Evolutionary conservation across 2,329 filamentous ascomycete genomes (phyloP), one percentile per base, ranked within the genome.

Genomic region (Byssochlamys sp.): DNA sequence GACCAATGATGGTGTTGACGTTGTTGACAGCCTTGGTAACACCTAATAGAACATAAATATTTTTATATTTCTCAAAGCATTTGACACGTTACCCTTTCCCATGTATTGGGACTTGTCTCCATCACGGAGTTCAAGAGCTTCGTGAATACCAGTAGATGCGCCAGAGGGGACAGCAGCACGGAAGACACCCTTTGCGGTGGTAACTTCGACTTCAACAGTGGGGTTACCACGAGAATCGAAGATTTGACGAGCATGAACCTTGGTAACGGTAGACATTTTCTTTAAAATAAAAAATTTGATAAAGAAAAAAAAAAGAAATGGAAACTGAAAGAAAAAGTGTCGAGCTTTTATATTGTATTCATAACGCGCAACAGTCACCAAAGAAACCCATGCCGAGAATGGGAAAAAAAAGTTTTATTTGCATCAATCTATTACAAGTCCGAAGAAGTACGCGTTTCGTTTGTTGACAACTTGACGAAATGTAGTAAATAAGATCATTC

Each of bases 171-270:
- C 92, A 75, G 96, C 96, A 76, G 92, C 91, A 74, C 92, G 91
- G 86, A 96, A 91, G 63, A 97, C 87, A 73, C 92, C 92, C 70
- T 89, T 95, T 81, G 95, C 90, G 69, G 91, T 96, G 80, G 95
- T 88, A 69, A 96, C 85, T 76, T 96, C 92, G 71, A 97, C 92
- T 84, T 97, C 92, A 73, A 96, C 92, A 75, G 94, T 99, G 72
- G 94, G 94, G 87, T 99, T 99, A 76, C 85, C 85, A 67, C 94
- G 92, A 77, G 94, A 97, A 85, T 99, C 94, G 85, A 92, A 99
- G 82, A 99, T 91, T 73, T 87, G 91, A 75, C 94, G 89, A 73
- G 89, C 89, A 84, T 91, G 88, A 75, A 94, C 84, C 83, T 91
- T 92, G 77, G 86, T 85, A n/a, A n/a, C n/a, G 78, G 94, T 90